Evolutionary conservation across 2,329 filamentous ascomycete genomes (phyloP).

Genomic region (Xylariaceae sp.): DNA sequence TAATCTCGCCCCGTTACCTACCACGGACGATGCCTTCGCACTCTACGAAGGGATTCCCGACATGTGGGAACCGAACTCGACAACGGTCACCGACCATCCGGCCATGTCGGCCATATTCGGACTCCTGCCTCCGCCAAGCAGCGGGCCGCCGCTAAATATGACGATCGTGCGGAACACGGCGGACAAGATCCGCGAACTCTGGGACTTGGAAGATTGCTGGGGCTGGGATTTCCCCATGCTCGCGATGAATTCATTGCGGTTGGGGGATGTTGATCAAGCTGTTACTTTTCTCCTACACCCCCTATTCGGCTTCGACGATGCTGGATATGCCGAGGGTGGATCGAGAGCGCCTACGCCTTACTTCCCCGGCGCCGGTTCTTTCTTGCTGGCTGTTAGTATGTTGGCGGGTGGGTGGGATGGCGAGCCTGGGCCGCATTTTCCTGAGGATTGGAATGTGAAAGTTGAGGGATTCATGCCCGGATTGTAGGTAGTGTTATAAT

Average conservation of each 20-base stretch:
- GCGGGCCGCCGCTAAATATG: constrained; percentile 34
- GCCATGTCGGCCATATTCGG: constrained; percentile 41
- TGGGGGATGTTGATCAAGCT: constrained; percentile 37
- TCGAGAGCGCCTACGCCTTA: constrained; percentile 52
- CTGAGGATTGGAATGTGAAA: constrained; percentile 42
- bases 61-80: constrained; percentile 38
- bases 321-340: constrained; percentile 50
- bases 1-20: constrained; percentile 49
- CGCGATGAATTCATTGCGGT: constrained; percentile 40
- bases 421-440: constrained; percentile 41
- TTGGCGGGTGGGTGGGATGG: constrained; percentile 54
- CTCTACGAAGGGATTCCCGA: constrained; percentile 47
- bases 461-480: constrained; percentile 44
- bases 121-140: constrained; percentile 37
- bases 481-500: constrained; percentile 20
- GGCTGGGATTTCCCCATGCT: constrained; percentile 44
- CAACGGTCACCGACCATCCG: constrained; percentile 39
- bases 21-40: constrained; percentile 46
- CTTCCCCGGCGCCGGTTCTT: constrained; percentile 46
- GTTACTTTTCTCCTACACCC: constrained; percentile 43
- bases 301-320: constrained; percentile 50
- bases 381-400: constrained; percentile 51
- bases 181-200: constrained; percentile 35
- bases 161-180: constrained; percentile 36
- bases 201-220: constrained; percentile 38